These are phyloP conservation scores for Schizochytrium sp. DNA, from an alignment of 108 stramenopile genomes.

Conservation along the genomic window DNA sequence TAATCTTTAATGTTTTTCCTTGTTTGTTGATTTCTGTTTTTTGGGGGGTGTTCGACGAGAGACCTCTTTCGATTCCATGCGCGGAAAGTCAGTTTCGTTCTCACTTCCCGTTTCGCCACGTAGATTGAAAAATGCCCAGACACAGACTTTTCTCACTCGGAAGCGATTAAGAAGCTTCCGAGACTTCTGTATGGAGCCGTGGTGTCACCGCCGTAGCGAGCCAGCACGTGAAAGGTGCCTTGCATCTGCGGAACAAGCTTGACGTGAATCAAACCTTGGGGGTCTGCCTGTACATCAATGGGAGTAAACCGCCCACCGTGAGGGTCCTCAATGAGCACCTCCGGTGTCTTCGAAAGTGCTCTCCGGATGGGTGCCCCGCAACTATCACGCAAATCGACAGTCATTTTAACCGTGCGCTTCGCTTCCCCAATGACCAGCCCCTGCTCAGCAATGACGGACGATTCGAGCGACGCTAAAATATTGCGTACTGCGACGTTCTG, in stretches of 20 bases:
- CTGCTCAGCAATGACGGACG: background rate
- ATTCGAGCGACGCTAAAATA: too few relatives aligned
- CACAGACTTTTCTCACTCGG: background rate
- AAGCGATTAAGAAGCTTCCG: background rate
- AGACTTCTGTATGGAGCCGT: background rate
- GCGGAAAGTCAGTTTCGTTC: too few relatives aligned
- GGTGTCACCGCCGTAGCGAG: background rate
- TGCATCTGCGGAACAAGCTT: background rate
- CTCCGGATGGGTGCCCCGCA: background rate
- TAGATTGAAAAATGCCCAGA: too few relatives aligned
- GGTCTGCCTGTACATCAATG: background rate
- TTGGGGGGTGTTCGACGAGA: too few relatives aligned
- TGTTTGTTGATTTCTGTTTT: too few relatives aligned
- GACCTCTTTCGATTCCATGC: too few relatives aligned
- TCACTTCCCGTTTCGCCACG: too few relatives aligned
- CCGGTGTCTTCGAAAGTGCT: background rate
- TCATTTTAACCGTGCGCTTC: background rate
- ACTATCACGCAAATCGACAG: background rate
- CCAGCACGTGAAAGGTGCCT: background rate
- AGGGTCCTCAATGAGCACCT: background rate
- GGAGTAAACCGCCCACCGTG: background rate
- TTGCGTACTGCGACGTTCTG: background rate
- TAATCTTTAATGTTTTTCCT: too few relatives aligned
- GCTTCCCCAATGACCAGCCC: background rate
- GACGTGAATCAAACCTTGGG: background rate